Evolutionary conservation across 148 eudicot genomes (phyloP).

Genomic region (Vaccinium myrtillus): DNA sequence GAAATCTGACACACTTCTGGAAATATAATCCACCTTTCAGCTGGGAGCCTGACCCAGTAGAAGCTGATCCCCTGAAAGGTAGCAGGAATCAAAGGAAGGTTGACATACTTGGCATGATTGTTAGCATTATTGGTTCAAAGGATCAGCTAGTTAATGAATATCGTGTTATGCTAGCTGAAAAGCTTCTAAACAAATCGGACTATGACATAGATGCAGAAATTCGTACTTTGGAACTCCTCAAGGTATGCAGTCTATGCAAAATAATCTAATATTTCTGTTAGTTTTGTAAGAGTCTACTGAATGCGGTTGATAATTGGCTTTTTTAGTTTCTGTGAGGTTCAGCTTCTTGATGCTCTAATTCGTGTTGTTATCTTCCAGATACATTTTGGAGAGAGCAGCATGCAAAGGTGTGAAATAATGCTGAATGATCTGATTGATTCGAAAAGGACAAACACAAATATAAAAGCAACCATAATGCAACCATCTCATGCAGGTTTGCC

Average conservation of each 20-base stretch:
- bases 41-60: conserved; percentile 99
- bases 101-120: conserved; percentile 93
- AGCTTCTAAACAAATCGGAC: conserved; percentile 93
- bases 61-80: conserved; percentile 82
- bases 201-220: conserved; percentile 94
- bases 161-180: conserved; percentile 97
- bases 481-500: conserved; percentile 55
- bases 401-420: conserved; percentile 99
- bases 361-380: conserved; percentile 48
- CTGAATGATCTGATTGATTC: conserved; percentile 98
- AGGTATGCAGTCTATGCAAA: conserved; percentile 40
- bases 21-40: conserved; percentile 37
- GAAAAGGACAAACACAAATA: conserved; percentile 79
- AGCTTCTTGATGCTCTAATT: conserved; percentile 15
- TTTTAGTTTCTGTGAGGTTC: neutral
- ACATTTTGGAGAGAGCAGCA: conserved; percentile 99
- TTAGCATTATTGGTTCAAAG: conserved; percentile 94
- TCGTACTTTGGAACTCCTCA: conserved; percentile 88
- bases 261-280: conserved; percentile 9
- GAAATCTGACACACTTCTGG: conserved; percentile 17
- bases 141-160: conserved; percentile 95
- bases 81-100: conserved; percentile 78
- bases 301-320: conserved; percentile 5
- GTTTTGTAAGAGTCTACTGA: conserved; percentile 10
- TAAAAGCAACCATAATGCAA: conserved; percentile 78